phyloP scores from a whole-genome alignment of 345 rosid genomes.

The Acer campestre region DNA sequence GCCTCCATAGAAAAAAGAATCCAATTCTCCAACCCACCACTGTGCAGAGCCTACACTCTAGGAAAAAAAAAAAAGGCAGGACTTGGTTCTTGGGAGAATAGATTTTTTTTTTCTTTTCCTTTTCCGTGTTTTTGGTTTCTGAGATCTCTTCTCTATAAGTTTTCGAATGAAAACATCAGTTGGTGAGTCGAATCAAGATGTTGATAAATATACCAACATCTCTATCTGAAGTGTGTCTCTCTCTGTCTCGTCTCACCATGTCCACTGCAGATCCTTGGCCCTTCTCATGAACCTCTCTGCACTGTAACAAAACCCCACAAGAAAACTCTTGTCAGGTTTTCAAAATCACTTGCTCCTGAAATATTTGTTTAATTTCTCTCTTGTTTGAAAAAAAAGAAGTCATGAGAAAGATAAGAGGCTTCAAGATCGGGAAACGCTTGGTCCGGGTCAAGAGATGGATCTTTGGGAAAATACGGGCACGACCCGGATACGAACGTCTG shows the following conservation, averaged over 20 bases:
- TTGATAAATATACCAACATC: constrained; percentile 44
- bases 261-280: constrained; percentile 64
- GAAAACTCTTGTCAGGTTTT: background rate
- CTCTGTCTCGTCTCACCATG: constrained; percentile 43
- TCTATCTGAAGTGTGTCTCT: constrained; percentile 51
- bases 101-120: background rate
- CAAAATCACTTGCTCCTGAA: background rate
- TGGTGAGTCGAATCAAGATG: constrained; percentile 24
- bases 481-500: constrained; percentile 35
- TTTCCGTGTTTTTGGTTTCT: background rate
- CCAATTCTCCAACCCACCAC: background rate
- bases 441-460: constrained; percentile 59
- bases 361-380: background rate
- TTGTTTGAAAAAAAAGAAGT: background rate
- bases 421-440: constrained; percentile 60
- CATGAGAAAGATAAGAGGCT: constrained; percentile 62
- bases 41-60: background rate
- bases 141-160: background rate
- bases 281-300: constrained; percentile 34
- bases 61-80: background rate
- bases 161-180: constrained; percentile 25
- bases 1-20: constrained; percentile 1
- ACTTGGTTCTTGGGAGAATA: background rate
- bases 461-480: constrained; percentile 31
- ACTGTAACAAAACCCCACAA: background rate